Evolutionary conservation across 164 flowering plant species (phyloP), one percentile per base, ranked within the genome.

Genomic region (Taxillus chinensis): DNA sequence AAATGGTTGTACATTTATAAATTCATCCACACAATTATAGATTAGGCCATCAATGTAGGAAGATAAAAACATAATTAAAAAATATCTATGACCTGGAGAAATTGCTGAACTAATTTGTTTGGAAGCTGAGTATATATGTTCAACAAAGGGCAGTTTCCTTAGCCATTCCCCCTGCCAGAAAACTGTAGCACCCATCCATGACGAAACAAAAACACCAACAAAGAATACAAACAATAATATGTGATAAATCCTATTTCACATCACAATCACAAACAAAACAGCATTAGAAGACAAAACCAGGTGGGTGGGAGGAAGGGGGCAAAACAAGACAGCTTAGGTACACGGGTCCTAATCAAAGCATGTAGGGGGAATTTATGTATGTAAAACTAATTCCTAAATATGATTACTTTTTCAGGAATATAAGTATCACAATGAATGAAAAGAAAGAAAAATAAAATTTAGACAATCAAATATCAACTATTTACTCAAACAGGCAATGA

Each of bases 171-270:
- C 93, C 62, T 87, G 54, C 80, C 85, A 82, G 76, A 89, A 79
- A 62, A 89, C 81, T 41, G 91, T 76, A 37, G 84, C 84, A 54
- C 93, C 96, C 78, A 86, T 59, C 96, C 96, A 90, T 58, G 96
- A 90, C 16, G 96, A 90, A 49, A 85, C 91, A 76, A 90, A 87
- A 62, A 87, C 74, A 27, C 96, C 96, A 71, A 85, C 77, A 55
- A 84, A 75, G 71, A 90, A 85, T 17, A 90, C 89, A 70, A 90
- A 85, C 40, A 80, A 43, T 64, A 87, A 72, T 40, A 87, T 42
- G 96, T 90, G 70, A 90, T 52, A 69, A 87, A 90, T 66, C 96
- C 96, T 68, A 90, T 88, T 14, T 93, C 96, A 88, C 80, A 78
- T 1, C 39, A 61, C 7, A 60, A 59, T 66, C 51, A 6, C 7